Percentiles rank a stretch among this genome's conserved stretches.
Conservation (phyloP, 2,329 filamentous ascomycete species). For the Podosphaera xanthii region DNA sequence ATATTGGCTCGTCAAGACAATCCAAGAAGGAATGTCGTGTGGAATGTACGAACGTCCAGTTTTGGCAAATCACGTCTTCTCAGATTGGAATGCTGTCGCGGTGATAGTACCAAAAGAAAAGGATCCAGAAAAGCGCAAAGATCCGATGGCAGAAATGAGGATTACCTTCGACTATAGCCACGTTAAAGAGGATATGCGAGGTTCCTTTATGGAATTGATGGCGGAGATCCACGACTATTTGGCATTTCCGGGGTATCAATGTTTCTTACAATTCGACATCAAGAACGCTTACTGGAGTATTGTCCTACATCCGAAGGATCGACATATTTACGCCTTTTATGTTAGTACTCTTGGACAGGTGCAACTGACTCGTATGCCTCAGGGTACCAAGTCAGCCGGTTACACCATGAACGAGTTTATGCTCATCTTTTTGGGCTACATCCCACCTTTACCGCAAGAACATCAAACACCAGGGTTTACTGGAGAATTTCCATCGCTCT, state of each 20-base stretch:
- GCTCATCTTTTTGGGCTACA: neutral
- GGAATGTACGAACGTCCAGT: neutral
- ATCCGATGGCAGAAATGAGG: neutral
- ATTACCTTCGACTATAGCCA: too few relatives aligned
- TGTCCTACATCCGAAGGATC: neutral
- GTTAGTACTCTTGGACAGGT: neutral
- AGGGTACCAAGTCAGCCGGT: neutral
- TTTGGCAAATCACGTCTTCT: neutral
- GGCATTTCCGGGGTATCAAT: neutral
- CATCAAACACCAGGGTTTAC: neutral
- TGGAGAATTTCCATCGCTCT: neutral
- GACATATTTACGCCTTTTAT: neutral
- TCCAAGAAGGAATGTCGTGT: neutral
- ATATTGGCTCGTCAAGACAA: neutral
- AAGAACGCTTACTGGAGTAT: slow-evolving; percentile 1
- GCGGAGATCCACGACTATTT: too few relatives aligned
- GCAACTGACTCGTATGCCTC: neutral
- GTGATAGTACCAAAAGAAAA: neutral
- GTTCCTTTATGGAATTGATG: too few relatives aligned
- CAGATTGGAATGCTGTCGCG: neutral
- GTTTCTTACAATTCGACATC: neutral
- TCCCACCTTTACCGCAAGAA: neutral
- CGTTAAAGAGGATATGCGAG: too few relatives aligned
- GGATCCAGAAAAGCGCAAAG: neutral
- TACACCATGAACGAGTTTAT: neutral